Conservation (phyloP, 352 stramenopile species). For the Peronospora belbahrii region DNA sequence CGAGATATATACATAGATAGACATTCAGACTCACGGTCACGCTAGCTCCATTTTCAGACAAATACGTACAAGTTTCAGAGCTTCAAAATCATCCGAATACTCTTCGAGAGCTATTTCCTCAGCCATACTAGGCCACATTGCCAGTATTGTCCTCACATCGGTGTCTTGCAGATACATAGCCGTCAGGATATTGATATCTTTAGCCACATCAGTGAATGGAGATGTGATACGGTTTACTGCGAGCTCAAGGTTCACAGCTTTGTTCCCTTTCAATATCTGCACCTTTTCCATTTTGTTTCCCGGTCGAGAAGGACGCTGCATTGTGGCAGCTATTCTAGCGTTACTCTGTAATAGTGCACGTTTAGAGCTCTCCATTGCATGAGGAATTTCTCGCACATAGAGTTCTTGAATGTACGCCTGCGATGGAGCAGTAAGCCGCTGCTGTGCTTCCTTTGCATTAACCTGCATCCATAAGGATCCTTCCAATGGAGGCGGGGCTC, state of each 20-base stretch:
- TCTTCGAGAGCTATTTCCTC: slow-evolving; percentile 19
- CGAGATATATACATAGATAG: neutral
- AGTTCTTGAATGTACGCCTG: slow-evolving; percentile 10
- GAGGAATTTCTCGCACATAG: slow-evolving; percentile 5
- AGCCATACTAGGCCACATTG: slow-evolving; percentile 26
- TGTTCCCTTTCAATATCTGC: slow-evolving; percentile 18
- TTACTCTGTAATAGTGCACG: neutral
- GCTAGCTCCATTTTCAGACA: neutral
- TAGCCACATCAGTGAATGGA: slow-evolving; percentile 13
- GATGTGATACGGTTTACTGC: slow-evolving; percentile 10
- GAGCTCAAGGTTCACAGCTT: slow-evolving; percentile 21
- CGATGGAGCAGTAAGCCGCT: slow-evolving; percentile 5
- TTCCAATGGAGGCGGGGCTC: slow-evolving; percentile 4
- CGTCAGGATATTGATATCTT: slow-evolving; percentile 22
- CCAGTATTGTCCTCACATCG: slow-evolving; percentile 23
- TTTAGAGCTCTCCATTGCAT: neutral
- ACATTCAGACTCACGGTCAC: neutral
- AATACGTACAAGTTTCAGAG: slow-evolving; percentile 15
- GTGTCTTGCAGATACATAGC: slow-evolving; percentile 21
- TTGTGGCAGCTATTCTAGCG: neutral
- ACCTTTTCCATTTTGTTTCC: slow-evolving; percentile 6
- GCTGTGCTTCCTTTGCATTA: slow-evolving; percentile 4
- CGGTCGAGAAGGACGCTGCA: neutral
- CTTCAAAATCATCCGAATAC: slow-evolving; percentile 13
- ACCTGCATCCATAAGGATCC: slow-evolving; percentile 15